Percentiles rank a stretch among this genome's conserved stretches.
phyloP scores from a whole-genome alignment of 108 stramenopile species.

The Skeletonema tropicum region DNA sequence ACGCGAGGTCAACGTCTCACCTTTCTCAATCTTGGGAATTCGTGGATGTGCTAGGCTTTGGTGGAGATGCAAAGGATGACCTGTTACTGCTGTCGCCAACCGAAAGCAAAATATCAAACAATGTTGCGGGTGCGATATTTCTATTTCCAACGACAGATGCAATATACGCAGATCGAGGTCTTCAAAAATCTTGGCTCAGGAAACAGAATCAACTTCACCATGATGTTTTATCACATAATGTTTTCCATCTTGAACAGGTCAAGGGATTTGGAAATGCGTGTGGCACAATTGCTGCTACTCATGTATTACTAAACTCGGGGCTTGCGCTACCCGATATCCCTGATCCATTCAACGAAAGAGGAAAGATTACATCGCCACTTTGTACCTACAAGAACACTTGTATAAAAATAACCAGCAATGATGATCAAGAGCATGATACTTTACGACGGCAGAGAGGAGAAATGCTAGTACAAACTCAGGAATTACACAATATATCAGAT shows the following conservation, averaged over 20 bases:
- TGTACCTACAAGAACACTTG: not conserved
- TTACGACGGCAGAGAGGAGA: constrained; percentile 6
- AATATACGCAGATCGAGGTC: not conserved
- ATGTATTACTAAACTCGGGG: not conserved
- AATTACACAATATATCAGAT: constrained; percentile 2
- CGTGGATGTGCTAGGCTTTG: constrained; percentile 1
- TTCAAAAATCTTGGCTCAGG: not conserved
- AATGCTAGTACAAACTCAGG: not conserved
- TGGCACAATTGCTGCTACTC: constrained; percentile 9
- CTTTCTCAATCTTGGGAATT: constrained; percentile 7
- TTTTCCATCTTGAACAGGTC: constrained; percentile 15
- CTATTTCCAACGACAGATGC: not conserved
- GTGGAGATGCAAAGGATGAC: not conserved
- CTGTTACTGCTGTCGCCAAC: not conserved
- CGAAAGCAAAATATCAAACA: not conserved
- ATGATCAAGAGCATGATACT: not conserved
- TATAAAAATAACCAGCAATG: not conserved
- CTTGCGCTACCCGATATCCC: not conserved
- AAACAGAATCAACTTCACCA: not conserved
- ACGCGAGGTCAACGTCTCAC: not conserved
- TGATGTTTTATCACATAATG: not conserved
- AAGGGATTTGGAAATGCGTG: constrained; percentile 13
- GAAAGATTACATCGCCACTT: not conserved
- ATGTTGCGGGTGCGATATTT: not conserved
- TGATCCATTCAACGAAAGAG: constrained; percentile 3